Evolutionary conservation across 306 rosid species (phyloP), one percentile per base, ranked within the genome.

Genomic region (Citrullus mucosospermus): DNA sequence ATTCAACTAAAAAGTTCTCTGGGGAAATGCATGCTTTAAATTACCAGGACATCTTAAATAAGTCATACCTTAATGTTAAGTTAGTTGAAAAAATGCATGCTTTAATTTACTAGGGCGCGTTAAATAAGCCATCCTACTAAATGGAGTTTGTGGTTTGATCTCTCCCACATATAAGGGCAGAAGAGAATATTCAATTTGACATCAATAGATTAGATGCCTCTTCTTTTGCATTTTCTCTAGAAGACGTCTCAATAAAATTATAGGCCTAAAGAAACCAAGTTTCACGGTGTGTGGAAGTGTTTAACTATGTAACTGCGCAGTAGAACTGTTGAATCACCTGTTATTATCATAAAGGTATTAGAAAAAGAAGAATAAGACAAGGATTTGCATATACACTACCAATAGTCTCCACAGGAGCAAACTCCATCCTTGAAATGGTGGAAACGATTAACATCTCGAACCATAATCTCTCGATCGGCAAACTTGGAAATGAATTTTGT

Each of bases 341-440:
- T 50, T 51, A 51, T 73, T 72, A 48, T 48, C 11, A 72, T 4
- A 30, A 4, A 28, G 18, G 18, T 71, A 25, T 48, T 71, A 13
- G 4, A 6, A 15, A 30, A 14, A 44, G 1, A 6, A 44, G 16
- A 20, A 4, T 36, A 28, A 51, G 77, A 51, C 25, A 30, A 50
- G 16, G 38, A 25, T 15, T 22, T 28, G 25, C 13, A 59, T 15
- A 59, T 15, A 69, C 78, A 67, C 85, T 92, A 90, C 98, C 98
- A 94, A 84, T 94, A 94, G 81, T 94, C 98, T 79, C 91, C 96
- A 78, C 97, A 89, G 5, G 97, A 94, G 82, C 98, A 94, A 78
- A 88, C 83, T 41, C 97, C 98, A 46, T 90, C 90, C 59, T 53
- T 86, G 72, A 94, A 94, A 82, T 80, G 91, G 85, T 94, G 98